Evolutionary conservation across 2,329 filamentous ascomycete species (phyloP).

Genomic region (Alternaria sp.): DNA sequence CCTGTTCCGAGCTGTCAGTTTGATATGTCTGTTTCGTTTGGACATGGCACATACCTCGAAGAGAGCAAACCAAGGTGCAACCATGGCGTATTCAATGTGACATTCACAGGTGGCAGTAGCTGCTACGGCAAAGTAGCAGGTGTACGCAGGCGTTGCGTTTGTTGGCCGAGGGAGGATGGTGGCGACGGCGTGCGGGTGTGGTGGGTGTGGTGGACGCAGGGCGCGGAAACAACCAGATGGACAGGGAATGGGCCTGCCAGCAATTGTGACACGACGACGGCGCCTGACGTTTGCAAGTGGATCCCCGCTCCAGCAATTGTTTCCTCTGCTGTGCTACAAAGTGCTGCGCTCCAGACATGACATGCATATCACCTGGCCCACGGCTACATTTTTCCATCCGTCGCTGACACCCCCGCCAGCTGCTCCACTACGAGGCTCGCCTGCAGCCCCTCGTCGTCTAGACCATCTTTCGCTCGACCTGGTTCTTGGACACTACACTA

Average conservation of each 20-base stretch:
- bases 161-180: conserved; percentile 6
- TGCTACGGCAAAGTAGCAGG: conserved; percentile 5
- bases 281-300: conserved; percentile 12
- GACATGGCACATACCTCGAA: conserved; percentile 40
- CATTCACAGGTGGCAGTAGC: not conserved
- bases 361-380: no score
- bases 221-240: not conserved
- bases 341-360: not conserved
- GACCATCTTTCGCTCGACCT: conserved; percentile 16
- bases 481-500: conserved; percentile 20
- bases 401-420: conserved; percentile 22
- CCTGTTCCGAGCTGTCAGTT: conserved; percentile 40
- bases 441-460: conserved; percentile 20
- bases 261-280: conserved; percentile 14
- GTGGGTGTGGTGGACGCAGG: conserved; percentile 1
- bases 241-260: conserved; percentile 6
- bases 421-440: conserved; percentile 18
- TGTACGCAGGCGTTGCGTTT: conserved; percentile 8
- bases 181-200: not conserved
- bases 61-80: conserved; percentile 38
- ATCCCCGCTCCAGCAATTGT: not conserved
- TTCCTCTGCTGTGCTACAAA: not conserved
- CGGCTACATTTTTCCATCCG: no score
- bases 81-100: conserved; percentile 28
- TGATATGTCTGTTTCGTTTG: not conserved